A percentile compares a stretch with the other conserved stretches of the same genome.
Conservation (phyloP, 176 grass and related monocot genomes). For the Rhynchospora pubera region DNA sequence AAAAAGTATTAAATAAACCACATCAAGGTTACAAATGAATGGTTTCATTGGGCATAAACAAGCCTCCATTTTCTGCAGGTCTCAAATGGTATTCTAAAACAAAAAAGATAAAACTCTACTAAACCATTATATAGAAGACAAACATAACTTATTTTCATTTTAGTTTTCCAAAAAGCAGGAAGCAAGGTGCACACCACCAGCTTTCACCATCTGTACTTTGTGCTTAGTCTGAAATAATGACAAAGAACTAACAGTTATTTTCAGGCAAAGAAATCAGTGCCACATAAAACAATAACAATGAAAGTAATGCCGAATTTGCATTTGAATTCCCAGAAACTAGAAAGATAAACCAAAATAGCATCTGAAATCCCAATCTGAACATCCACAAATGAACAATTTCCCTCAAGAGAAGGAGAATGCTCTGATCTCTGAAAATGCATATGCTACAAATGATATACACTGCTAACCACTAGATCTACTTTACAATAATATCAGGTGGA, state of each 20-base stretch:
- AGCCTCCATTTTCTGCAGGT: conserved; percentile 23
- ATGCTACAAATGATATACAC: background rate
- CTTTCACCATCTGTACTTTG: conserved; percentile 60
- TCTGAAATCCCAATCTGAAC: no score
- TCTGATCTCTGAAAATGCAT: background rate
- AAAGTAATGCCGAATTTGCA: background rate
- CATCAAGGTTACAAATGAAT: conserved; percentile 40
- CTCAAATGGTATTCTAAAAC: conserved; percentile 39
- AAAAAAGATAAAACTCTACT: conserved; percentile 34
- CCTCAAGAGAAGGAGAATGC: background rate
- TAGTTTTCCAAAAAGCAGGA: conserved; percentile 35
- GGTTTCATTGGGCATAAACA: conserved; percentile 25
- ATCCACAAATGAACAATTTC: background rate
- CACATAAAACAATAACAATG: background rate
- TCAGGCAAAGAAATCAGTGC: background rate
- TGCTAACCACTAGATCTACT: background rate
- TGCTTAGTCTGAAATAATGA: conserved; percentile 36
- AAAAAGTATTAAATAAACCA: conserved; percentile 37
- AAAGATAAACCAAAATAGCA: background rate
- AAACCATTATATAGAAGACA: conserved; percentile 21
- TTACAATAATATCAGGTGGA: background rate
- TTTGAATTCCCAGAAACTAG: background rate
- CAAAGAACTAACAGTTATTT: background rate
- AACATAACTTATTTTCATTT: conserved; percentile 53
- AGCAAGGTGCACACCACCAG: background rate